Base-by-base conservation (phyloP, 23 red algal species). In the Gracilaria gracilis region DNA sequence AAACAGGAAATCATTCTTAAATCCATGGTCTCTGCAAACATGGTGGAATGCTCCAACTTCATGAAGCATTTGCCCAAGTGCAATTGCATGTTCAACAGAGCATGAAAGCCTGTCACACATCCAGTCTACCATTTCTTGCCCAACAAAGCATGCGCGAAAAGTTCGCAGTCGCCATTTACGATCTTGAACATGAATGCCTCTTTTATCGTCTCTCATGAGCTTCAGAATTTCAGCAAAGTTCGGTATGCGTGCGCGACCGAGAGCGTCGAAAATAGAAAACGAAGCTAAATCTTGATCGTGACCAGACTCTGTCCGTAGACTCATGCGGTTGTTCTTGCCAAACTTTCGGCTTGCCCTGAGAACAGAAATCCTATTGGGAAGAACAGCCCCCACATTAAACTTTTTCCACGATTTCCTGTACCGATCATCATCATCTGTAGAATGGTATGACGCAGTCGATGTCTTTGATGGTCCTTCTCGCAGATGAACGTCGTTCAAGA, bases 1-100 rank as follows among this genome's bases (percentile, higher is more conserved):
- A 55, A 90, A 95, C 57, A 95, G 70, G 34, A 84, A 36, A 25
- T 90, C 93, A 70, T 95, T 86, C 51, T 95, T 95, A 79, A 95
- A 95, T 2, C 57, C 40, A 54, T 95, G 93, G 27, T 81, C 93
- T 31, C 82, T 55, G 67, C 86, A 95, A 21, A 95, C 93, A 74
- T 95, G 93, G 61, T 95, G 93, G 55, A 95, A 90, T 39, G 75
- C 72, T 21, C 85, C 93, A 11, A 69, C 80, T 33, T 93, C 58
- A 46, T 84, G 50, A 57, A 93, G 32, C 66, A 23, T 61, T 28
- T 79, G 59, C 23, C 81, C 90, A 23, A 93, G 49, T 34, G 46
- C 65, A 2, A 85, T 46, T 57, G 90, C 90, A 16, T 74, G 69
- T 61, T 74, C 72, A 42, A 40, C 49, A 6, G 90, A 79, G 31